These are phyloP conservation scores for Cytospora piceae DNA, from an alignment of 2,329 filamentous ascomycete genomes.

Conservation along the genomic window DNA sequence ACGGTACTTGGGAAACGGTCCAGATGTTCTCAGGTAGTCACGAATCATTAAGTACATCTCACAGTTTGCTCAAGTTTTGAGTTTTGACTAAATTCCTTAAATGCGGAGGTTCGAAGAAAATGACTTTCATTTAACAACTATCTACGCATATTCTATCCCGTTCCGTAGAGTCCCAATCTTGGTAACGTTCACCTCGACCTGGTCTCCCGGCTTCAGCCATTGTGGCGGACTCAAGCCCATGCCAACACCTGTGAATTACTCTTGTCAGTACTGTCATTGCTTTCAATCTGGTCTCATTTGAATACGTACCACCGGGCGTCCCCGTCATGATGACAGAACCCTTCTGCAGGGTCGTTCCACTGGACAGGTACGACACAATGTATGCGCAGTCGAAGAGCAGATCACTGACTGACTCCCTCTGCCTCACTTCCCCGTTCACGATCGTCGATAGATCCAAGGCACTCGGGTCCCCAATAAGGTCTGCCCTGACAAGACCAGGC, in stretches of 20 bases:
- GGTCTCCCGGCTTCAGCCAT: conserved; percentile 44
- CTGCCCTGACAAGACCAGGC: conserved; percentile 49
- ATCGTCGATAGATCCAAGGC: conserved; percentile 48
- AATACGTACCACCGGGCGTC: conserved; percentile 45
- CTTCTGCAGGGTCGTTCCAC: conserved; percentile 48
- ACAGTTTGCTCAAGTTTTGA: too few species aligned
- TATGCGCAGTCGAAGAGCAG: conserved; percentile 50
- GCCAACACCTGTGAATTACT: conserved; percentile 40
- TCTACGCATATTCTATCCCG: conserved; percentile 36
- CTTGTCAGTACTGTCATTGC: not conserved
- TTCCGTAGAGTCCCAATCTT: conserved; percentile 48
- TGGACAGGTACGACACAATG: conserved; percentile 43
- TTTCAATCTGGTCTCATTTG: not conserved
- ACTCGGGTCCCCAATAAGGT: conserved; percentile 48
- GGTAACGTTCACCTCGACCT: conserved; percentile 45
- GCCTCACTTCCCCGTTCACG: conserved; percentile 52
- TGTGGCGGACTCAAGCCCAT: conserved; percentile 47
- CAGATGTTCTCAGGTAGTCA: too few species aligned
- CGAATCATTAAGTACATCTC: too few species aligned
- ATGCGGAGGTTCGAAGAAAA: too few species aligned
- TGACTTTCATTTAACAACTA: too few species aligned
- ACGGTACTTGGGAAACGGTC: too few species aligned
- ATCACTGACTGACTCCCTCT: conserved; percentile 46
- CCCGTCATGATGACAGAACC: conserved; percentile 52
- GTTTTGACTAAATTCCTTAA: too few species aligned